These are phyloP conservation scores for Hypoxylon sp. DNA, from an alignment of 2,329 filamentous ascomycete genomes.

Conservation along the genomic window DNA sequence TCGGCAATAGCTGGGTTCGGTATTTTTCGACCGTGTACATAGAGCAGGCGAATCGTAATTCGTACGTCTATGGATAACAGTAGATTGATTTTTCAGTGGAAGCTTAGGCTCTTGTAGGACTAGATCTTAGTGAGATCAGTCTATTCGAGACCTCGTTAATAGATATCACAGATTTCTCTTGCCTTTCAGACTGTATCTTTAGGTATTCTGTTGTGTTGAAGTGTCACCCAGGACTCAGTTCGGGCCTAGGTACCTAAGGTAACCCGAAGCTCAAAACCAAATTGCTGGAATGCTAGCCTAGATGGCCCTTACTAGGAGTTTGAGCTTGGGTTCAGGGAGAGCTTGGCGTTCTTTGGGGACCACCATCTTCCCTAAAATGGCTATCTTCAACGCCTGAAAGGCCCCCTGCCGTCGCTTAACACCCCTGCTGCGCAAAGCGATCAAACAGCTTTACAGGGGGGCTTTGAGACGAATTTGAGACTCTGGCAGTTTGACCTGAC, in stretches of 20 bases:
- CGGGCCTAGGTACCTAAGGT: conserved; percentile 25
- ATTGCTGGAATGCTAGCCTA: background rate
- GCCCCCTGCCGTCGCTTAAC: conserved; percentile 34
- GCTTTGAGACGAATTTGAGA: conserved; percentile 50
- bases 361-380: conserved; percentile 34
- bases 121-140: background rate
- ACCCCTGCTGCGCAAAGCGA: conserved; percentile 35
- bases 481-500: conserved; percentile 48
- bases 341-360: conserved; percentile 31
- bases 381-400: conserved; percentile 18
- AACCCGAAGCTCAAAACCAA: conserved; percentile 2
- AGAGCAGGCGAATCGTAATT: background rate
- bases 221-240: background rate
- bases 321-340: conserved; percentile 23
- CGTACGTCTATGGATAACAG: background rate
- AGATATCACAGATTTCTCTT: background rate
- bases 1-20: conserved; percentile 42
- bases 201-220: conserved; percentile 1
- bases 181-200: background rate
- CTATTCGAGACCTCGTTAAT: background rate
- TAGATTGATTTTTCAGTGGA: background rate
- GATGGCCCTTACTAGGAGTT: conserved; percentile 2
- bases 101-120: background rate
- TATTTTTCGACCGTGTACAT: conserved; percentile 4
- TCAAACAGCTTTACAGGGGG: conserved; percentile 45